phyloP scores from a whole-genome alignment of 2,329 filamentous ascomycete species.

The Remersonia thermophila region DNA sequence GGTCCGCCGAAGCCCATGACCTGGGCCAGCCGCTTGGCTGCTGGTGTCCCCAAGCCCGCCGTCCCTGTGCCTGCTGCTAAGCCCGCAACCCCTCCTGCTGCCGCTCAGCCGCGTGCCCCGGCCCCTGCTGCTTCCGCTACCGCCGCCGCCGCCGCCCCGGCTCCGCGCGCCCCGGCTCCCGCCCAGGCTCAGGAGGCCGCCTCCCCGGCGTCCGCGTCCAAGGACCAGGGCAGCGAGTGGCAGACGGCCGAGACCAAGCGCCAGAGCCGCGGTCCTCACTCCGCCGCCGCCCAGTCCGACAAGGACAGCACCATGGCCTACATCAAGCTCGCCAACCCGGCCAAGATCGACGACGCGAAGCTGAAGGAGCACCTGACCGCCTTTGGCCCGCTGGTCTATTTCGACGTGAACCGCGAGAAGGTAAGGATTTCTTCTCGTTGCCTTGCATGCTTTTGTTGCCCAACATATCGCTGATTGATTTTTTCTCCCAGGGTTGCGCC shows the following conservation, averaged over 20 bases:
- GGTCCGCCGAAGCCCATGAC: constrained; percentile 50
- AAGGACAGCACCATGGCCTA: constrained; percentile 74
- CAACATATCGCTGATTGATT: no score
- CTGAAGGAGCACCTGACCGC: constrained; percentile 58
- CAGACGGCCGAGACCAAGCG: constrained; percentile 83
- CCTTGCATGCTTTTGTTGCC: no score
- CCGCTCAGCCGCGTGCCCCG: constrained; percentile 41
- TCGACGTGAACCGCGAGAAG: constrained; percentile 74
- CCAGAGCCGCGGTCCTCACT: constrained; percentile 61
- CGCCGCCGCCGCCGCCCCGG: no score
- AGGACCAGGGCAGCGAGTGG: constrained; percentile 60
- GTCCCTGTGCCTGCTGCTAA: constrained; percentile 39
- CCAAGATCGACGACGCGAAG: constrained; percentile 66
- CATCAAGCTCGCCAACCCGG: constrained; percentile 79
- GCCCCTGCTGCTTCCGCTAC: no score
- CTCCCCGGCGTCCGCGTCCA: constrained; percentile 23
- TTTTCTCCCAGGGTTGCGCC: constrained; percentile 66
- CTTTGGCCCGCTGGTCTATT: constrained; percentile 59
- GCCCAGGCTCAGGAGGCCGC: constrained; percentile 25
- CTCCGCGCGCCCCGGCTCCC: constrained; percentile 24
- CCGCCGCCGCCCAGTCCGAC: constrained; percentile 46
- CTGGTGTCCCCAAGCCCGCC: constrained; percentile 35
- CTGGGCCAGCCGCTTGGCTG: constrained; percentile 62
- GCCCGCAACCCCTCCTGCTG: constrained; percentile 40
- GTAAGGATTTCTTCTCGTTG: constrained; percentile 40